A percentile compares a stretch with the other conserved stretches of the same genome.
Evolutionary conservation across 352 stramenopile genomes (phyloP).

Genomic region (Phytophthora brassicae): DNA sequence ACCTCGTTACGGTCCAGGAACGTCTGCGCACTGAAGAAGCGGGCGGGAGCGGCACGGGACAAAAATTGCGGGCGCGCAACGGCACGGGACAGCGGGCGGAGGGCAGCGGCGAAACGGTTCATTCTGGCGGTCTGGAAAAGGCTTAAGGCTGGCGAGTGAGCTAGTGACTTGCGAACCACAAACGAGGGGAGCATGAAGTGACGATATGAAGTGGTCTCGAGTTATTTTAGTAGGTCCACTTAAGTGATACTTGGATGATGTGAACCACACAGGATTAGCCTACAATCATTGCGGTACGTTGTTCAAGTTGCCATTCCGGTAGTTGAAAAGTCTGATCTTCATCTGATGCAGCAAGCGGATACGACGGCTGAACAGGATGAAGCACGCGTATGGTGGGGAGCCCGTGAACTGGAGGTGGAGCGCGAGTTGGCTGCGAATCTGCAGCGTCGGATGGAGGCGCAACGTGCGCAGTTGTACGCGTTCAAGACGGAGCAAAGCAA

Average conservation of each 20-base stretch:
- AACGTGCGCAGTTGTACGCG: constrained; percentile 68
- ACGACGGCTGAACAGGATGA: constrained; percentile 6
- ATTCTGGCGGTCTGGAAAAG: constrained; percentile 39
- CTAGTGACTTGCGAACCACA: constrained; percentile 35
- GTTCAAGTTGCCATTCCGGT: not conserved
- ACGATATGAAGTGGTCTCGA: not conserved
- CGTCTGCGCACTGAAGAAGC: constrained; percentile 86
- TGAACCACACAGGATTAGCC: too few relatives aligned
- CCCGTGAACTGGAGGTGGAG: constrained; percentile 45
- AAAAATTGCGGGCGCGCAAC: constrained; percentile 51
- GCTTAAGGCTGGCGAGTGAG: constrained; percentile 9
- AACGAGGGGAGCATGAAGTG: constrained; percentile 15
- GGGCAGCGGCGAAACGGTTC: constrained; percentile 75
- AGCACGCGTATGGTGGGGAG: constrained; percentile 61
- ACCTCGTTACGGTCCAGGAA: constrained; percentile 94
- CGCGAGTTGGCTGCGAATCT: constrained; percentile 45
- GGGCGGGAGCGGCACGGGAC: constrained; percentile 28
- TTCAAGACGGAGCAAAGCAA: constrained; percentile 86
- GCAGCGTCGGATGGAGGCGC: constrained; percentile 71
- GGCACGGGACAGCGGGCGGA: constrained; percentile 69
- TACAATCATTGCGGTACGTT: not conserved
- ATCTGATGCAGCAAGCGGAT: not conserved
- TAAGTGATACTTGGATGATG: not conserved
- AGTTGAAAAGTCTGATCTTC: not conserved
- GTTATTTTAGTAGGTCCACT: not conserved